Percentiles rank a stretch among this genome's conserved stretches.
Evolutionary conservation across 1,284 basidiomycete genomes (phyloP).

Genomic region (Earliella scabrosa): DNA sequence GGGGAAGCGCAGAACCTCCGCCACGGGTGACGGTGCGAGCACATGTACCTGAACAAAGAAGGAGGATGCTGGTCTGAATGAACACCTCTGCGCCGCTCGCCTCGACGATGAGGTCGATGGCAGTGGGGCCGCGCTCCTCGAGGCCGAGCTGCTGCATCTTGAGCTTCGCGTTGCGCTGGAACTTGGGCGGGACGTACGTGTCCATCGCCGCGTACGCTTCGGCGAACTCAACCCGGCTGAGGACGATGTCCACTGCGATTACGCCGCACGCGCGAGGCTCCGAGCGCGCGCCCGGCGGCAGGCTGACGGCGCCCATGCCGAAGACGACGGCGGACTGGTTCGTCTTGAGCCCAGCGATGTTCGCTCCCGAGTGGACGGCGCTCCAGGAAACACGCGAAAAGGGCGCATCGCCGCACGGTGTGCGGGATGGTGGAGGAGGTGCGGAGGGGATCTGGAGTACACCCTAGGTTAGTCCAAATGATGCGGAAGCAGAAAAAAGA

Average conservation of each 20-base stretch:
- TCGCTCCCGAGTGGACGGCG: conserved; percentile 86
- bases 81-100: conserved; percentile 90
- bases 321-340: conserved; percentile 82
- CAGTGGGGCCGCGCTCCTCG: conserved; percentile 57
- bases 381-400: too few species aligned
- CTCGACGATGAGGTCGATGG: conserved; percentile 79
- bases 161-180: conserved; percentile 61
- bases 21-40: too few species aligned
- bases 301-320: conserved; percentile 91
- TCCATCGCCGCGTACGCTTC: conserved; percentile 87
- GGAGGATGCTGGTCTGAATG: conserved; percentile 81
- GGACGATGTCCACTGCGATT: conserved; percentile 87
- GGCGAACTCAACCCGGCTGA: conserved; percentile 85
- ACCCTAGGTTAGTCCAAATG: too few species aligned
- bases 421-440: too few species aligned
- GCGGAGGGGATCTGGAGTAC: too few species aligned
- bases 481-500: too few species aligned
- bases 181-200: conserved; percentile 69
- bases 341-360: conserved; percentile 74
- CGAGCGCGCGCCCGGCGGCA: conserved; percentile 90
- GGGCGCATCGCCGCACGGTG: too few species aligned
- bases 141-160: conserved; percentile 65
- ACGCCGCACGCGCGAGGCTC: conserved; percentile 81
- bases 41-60: conserved; percentile 70
- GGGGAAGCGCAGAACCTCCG: too few species aligned